These are phyloP conservation scores for Curvularia hawaiiensis DNA, from an alignment of 2,329 filamentous ascomycete genomes.

Conservation along the genomic window DNA sequence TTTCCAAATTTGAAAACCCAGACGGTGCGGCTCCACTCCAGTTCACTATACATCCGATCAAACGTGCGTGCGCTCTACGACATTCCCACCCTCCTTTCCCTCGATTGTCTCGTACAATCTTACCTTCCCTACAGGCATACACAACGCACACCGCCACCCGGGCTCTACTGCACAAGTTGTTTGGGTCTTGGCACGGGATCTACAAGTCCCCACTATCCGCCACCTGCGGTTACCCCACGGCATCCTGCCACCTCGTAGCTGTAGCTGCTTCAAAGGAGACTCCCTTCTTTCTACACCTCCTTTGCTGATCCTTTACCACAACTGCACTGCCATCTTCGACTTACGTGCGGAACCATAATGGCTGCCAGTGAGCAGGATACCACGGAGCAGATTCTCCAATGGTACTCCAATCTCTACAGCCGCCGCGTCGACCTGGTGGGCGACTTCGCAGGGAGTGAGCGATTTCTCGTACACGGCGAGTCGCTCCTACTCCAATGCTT, in stretches of 20 bases:
- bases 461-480: conserved; percentile 76
- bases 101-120: background rate
- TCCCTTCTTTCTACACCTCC: conserved; percentile 14
- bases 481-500: conserved; percentile 71
- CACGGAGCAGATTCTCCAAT: conserved; percentile 35
- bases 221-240: conserved; percentile 21
- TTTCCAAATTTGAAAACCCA: conserved; percentile 23
- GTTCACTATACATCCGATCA: conserved; percentile 14
- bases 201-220: conserved; percentile 23
- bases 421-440: conserved; percentile 63
- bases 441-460: conserved; percentile 75
- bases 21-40: conserved; percentile 15
- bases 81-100: background rate
- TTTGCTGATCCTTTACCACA: conserved; percentile 13
- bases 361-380: conserved; percentile 26
- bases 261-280: conserved; percentile 16
- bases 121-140: background rate
- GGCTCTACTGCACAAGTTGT: conserved; percentile 16
- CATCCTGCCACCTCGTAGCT: conserved; percentile 11
- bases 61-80: conserved; percentile 12
- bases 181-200: conserved; percentile 19
- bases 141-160: background rate
- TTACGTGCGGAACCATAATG: conserved; percentile 22
- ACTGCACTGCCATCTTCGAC: conserved; percentile 1
- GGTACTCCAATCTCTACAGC: conserved; percentile 45